phyloP scores from a whole-genome alignment of 2,329 filamentous ascomycete species.

The Aureobasidium sp. region DNA sequence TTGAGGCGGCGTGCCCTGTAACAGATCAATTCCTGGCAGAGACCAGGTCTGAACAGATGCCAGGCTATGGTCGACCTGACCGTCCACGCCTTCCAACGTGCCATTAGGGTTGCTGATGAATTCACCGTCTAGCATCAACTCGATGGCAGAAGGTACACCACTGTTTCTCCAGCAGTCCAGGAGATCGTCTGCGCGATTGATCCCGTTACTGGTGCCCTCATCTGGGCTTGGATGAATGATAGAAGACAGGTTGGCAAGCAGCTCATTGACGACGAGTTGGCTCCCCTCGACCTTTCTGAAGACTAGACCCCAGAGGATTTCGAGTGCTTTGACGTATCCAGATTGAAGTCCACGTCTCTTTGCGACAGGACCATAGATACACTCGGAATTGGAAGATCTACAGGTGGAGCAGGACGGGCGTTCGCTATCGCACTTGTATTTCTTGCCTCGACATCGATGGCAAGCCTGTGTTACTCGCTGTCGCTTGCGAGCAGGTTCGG shows the following conservation, averaged over 20 bases:
- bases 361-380: slow-evolving; percentile 64
- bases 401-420: slow-evolving; percentile 63
- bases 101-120: neutral
- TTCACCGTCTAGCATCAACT: slow-evolving; percentile 6
- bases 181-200: neutral
- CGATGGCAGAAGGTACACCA: slow-evolving; percentile 6
- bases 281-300: slow-evolving; percentile 55
- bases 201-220: slow-evolving; percentile 48
- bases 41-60: slow-evolving; percentile 33
- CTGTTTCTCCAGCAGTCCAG: neutral
- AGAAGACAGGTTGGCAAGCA: neutral
- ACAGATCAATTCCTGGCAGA: slow-evolving; percentile 52
- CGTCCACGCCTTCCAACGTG: neutral
- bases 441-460: slow-evolving; percentile 37
- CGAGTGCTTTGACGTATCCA: slow-evolving; percentile 70
- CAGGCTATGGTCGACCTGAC: neutral
- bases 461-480: slow-evolving; percentile 63
- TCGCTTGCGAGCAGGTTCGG: slow-evolving; percentile 28
- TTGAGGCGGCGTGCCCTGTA: neutral
- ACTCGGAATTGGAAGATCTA: slow-evolving; percentile 54
- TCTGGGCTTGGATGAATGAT: slow-evolving; percentile 20
- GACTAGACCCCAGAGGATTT: slow-evolving; percentile 60
- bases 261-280: slow-evolving; percentile 29
- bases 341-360: slow-evolving; percentile 74
- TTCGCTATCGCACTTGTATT: slow-evolving; percentile 66